Conservation (phyloP, 2,329 filamentous ascomycete species). For the Bipolaris oryzae region DNA sequence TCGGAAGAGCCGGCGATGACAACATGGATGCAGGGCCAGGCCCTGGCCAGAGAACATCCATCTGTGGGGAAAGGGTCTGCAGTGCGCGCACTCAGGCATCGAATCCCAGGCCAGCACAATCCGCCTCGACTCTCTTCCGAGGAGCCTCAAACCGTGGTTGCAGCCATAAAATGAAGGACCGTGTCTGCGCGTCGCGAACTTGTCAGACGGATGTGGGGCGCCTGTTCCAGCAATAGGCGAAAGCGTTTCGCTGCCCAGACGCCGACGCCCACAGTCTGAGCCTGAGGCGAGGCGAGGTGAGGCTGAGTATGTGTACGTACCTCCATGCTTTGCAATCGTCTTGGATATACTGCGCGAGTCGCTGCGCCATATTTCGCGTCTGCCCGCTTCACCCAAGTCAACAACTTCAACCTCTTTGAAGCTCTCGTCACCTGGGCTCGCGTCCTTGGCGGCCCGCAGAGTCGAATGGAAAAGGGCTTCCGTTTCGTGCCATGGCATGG, state of each 20-base stretch:
- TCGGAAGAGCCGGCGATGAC: constrained; percentile 17
- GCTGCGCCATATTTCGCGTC: constrained; percentile 39
- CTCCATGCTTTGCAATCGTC: constrained; percentile 46
- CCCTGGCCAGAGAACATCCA: constrained; percentile 6
- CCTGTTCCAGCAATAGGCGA: constrained; percentile 16
- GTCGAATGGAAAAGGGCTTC: constrained; percentile 41
- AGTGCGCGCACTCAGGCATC: not conserved
- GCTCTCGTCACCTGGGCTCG: constrained; percentile 17
- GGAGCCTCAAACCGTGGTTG: constrained; percentile 4
- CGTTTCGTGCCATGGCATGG: constrained; percentile 46
- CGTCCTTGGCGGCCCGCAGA: constrained; percentile 30
- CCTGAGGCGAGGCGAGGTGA: not conserved
- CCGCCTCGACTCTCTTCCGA: constrained; percentile 2
- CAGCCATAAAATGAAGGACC: constrained; percentile 14
- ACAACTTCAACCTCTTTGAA: constrained; percentile 25
- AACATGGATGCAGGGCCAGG: constrained; percentile 14
- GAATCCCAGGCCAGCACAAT: not conserved
- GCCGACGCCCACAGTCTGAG: constrained; percentile 3
- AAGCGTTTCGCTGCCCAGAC: constrained; percentile 5
- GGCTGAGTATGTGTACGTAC: constrained; percentile 28
- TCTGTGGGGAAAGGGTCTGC: constrained; percentile 15
- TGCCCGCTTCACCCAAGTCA: constrained; percentile 45
- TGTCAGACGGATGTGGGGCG: constrained; percentile 16
- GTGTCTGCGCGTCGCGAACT: constrained; percentile 4
- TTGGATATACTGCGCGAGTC: constrained; percentile 37